These are phyloP conservation scores for Tremella fuciformis DNA, from an alignment of 768 basidiomycete species.

Conservation along the genomic window DNA sequence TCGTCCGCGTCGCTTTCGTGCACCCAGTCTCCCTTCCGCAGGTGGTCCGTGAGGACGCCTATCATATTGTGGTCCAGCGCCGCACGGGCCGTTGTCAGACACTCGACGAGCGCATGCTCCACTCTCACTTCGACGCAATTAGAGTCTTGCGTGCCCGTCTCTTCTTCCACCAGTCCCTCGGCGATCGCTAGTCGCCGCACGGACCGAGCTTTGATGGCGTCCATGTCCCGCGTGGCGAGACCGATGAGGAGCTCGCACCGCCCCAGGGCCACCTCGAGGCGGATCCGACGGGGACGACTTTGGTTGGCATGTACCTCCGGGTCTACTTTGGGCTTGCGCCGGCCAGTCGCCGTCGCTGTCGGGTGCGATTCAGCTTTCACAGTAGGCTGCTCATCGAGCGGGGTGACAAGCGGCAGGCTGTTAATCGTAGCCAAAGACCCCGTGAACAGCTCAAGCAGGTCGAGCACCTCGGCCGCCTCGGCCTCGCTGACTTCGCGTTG, in stretches of 20 bases:
- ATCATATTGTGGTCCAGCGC: neutral
- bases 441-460: neutral
- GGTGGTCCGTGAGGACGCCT: neutral
- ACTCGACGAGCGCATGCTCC: neutral
- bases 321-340: neutral
- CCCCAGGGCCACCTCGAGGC: neutral
- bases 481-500: neutral
- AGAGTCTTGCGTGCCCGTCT: neutral
- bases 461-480: neutral
- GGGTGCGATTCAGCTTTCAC: too few relatives aligned
- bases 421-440: neutral
- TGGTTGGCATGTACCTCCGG: neutral
- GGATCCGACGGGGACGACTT: neutral
- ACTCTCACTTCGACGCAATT: neutral
- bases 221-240: neutral
- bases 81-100: neutral
- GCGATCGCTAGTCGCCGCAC: neutral
- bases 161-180: neutral
- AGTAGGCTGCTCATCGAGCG: too few relatives aligned
- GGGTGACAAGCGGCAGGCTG: neutral
- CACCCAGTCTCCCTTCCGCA: neutral
- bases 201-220: neutral
- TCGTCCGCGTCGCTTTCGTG: neutral
- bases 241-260: neutral
- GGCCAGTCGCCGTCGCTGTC: neutral